Evolutionary conservation across 2,329 filamentous ascomycete species (phyloP).

Genomic region (Nigrospora sphaerica): DNA sequence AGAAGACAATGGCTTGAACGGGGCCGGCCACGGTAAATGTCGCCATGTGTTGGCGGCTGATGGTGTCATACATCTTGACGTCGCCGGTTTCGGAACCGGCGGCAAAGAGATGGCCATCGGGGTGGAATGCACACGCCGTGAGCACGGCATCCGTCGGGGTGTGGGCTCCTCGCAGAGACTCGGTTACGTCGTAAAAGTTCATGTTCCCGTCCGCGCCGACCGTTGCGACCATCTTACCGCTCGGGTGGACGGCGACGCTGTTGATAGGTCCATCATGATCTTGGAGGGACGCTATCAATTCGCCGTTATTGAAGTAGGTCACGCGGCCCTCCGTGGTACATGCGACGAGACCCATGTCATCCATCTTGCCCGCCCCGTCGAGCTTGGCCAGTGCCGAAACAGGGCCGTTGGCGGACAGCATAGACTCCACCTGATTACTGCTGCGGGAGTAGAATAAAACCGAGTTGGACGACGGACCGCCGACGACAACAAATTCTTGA

Average conservation of each 20-base stretch:
- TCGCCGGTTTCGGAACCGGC: conserved; percentile 73
- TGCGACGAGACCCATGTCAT: too few relatives aligned
- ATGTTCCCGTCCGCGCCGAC: conserved; percentile 90
- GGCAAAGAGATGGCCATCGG: conserved; percentile 90
- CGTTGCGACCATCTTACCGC: conserved; percentile 75
- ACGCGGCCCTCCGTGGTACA: conserved; percentile 48
- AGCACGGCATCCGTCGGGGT: conserved; percentile 74
- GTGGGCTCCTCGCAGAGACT: conserved; percentile 63
- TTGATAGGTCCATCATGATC: conserved; percentile 79
- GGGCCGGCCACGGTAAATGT: conserved; percentile 64
- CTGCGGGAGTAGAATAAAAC: conserved; percentile 70
- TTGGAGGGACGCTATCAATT: conserved; percentile 61
- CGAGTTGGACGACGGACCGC: conserved; percentile 61
- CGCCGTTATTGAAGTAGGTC: conserved; percentile 62
- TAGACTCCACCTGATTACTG: conserved; percentile 59
- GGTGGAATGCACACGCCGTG: conserved; percentile 79
- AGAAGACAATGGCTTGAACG: conserved; percentile 74
- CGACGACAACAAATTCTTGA: conserved; percentile 64
- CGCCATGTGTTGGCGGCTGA: conserved; percentile 68
- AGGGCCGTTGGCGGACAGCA: conserved; percentile 58
- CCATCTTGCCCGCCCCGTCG: too few relatives aligned
- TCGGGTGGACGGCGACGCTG: conserved; percentile 73
- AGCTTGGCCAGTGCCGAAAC: conserved; percentile 43
- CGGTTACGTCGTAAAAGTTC: conserved; percentile 74
- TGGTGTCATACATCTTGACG: conserved; percentile 85